Conservation (phyloP, 306 rosid species). For the Lathyrus oleraceus region DNA sequence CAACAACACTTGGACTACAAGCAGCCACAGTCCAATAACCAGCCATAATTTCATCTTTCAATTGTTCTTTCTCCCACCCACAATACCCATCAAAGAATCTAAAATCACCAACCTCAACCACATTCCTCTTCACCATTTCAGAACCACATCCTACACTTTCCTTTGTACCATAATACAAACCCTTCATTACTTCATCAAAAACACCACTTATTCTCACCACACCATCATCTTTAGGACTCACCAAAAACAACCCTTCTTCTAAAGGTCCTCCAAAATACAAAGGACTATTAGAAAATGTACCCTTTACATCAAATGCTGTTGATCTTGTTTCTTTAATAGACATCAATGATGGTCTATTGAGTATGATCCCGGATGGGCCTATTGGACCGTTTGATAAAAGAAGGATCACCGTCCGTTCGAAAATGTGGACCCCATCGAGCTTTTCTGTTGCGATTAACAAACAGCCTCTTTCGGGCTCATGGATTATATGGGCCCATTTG, state of each 20-base stretch:
- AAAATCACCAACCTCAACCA: conserved; percentile 61
- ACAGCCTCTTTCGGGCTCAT: conserved; percentile 88
- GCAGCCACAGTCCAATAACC: conserved; percentile 95
- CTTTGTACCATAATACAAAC: conserved; percentile 73
- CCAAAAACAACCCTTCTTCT: conserved; percentile 70
- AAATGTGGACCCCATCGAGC: conserved; percentile 89
- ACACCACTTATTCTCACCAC: conserved; percentile 68
- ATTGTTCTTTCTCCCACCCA: conserved; percentile 82
- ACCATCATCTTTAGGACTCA: conserved; percentile 55
- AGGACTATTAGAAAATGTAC: conserved; percentile 66
- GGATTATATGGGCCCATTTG: conserved; percentile 86
- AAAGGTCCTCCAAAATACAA: conserved; percentile 90
- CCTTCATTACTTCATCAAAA: conserved; percentile 82
- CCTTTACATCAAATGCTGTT: conserved; percentile 58
- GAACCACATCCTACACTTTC: conserved; percentile 86
- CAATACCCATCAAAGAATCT: conserved; percentile 95
- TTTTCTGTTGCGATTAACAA: conserved; percentile 74
- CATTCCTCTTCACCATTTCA: conserved; percentile 77
- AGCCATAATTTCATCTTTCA: conserved; percentile 61
- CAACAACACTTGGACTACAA: conserved; percentile 77
- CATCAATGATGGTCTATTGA: conserved; percentile 81
- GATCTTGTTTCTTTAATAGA: conserved; percentile 84
- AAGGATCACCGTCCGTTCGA: conserved; percentile 73
- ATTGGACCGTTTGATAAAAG: conserved; percentile 64
- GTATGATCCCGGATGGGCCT: conserved; percentile 79